A percentile compares a stretch with the other conserved stretches of the same genome.
These are phyloP conservation scores for Cinchona pubescens DNA, from an alignment of 257 asterid species.

Conservation along the genomic window DNA sequence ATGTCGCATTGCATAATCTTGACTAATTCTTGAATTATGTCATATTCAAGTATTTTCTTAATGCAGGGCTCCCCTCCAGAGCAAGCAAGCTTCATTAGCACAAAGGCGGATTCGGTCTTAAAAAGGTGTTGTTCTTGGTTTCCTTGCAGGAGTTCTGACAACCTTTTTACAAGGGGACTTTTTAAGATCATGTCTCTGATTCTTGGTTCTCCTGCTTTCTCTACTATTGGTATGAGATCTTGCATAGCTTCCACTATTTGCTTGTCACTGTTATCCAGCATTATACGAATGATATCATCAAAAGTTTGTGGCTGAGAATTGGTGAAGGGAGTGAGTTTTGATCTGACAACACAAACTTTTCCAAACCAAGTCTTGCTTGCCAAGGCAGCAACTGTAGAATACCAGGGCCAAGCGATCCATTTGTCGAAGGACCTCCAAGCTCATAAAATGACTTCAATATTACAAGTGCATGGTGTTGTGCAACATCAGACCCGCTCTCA, in stretches of 20 bases:
- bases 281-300: slow-evolving; percentile 25
- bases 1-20: slow-evolving; percentile 27
- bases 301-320: slow-evolving; percentile 27
- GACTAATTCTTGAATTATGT: slow-evolving; percentile 19
- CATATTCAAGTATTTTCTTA: slow-evolving; percentile 24
- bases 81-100: slow-evolving; percentile 37
- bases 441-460: slow-evolving; percentile 27
- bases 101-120: slow-evolving; percentile 24
- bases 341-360: slow-evolving; percentile 25
- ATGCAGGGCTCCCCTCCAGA: slow-evolving; percentile 35
- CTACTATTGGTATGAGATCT: slow-evolving; percentile 32
- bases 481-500: slow-evolving; percentile 27
- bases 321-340: slow-evolving; percentile 22
- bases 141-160: slow-evolving; percentile 30
- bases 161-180: slow-evolving; percentile 23
- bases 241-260: slow-evolving; percentile 30
- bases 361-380: slow-evolving; percentile 36
- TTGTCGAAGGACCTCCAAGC: slow-evolving; percentile 27
- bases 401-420: slow-evolving; percentile 20
- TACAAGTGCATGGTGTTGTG: slow-evolving; percentile 28
- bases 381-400: slow-evolving; percentile 27
- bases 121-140: slow-evolving; percentile 15
- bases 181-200: slow-evolving; percentile 25
- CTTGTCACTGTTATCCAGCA: slow-evolving; percentile 17
- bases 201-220: slow-evolving; percentile 25